Evolutionary conservation across 495 filamentous ascomycete genomes (phyloP).

Genomic region (Talaromyces ruber): DNA sequence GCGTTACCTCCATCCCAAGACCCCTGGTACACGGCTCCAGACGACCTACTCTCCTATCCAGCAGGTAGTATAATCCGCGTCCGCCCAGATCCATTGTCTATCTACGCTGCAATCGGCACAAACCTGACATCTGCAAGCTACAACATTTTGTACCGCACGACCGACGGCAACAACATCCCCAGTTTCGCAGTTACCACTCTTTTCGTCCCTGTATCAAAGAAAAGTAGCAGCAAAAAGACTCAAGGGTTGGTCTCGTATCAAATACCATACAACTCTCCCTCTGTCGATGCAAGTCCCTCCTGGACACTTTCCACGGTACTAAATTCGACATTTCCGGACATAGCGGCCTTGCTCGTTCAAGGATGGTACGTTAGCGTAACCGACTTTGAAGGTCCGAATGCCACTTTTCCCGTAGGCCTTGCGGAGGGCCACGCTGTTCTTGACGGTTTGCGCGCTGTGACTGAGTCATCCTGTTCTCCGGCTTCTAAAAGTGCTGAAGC

Average conservation of each 20-base stretch:
- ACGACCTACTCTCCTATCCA: background rate
- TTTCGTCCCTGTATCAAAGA: background rate
- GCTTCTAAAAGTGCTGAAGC: background rate
- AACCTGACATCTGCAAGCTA: constrained; percentile 13
- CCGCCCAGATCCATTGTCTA: background rate
- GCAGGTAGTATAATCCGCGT: background rate
- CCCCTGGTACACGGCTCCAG: background rate
- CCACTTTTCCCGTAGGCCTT: background rate
- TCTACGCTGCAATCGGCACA: background rate
- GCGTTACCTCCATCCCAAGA: background rate
- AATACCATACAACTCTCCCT: constrained; percentile 1
- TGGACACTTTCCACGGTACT: background rate
- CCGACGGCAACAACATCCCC: constrained; percentile 25
- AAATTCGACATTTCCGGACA: background rate
- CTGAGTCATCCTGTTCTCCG: background rate
- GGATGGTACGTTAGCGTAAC: constrained; percentile 4
- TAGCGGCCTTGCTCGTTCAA: background rate
- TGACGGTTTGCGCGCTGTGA: background rate
- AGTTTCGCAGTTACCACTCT: constrained; percentile 20
- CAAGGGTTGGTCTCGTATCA: background rate
- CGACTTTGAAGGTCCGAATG: constrained; percentile 2
- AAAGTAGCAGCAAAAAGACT: background rate
- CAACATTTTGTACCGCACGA: constrained; percentile 44
- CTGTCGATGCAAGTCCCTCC: constrained; percentile 4
- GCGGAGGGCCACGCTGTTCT: background rate